phyloP scores from a whole-genome alignment of 2,329 filamentous ascomycete species.

The Alternaria solani region DNA sequence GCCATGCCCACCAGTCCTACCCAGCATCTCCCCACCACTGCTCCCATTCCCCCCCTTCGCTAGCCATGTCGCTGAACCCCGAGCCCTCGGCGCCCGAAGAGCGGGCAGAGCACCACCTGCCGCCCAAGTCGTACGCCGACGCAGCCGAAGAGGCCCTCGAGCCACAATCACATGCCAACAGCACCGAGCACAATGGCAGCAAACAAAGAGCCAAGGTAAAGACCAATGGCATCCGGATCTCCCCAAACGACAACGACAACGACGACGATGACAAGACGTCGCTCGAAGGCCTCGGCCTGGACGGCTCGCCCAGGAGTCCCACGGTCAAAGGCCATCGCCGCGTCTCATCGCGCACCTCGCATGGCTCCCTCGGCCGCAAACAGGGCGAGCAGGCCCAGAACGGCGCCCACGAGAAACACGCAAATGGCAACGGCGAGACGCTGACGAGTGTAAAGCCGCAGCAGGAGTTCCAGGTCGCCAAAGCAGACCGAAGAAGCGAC shows the following conservation, averaged over 20 bases:
- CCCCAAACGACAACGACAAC: background rate
- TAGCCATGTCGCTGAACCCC: conserved; percentile 52
- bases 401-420: conserved; percentile 53
- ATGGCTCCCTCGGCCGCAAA: conserved; percentile 41
- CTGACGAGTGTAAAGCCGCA: conserved; percentile 56
- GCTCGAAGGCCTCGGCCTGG: conserved; percentile 45
- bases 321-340: conserved; percentile 37
- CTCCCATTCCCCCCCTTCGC: conserved; percentile 9
- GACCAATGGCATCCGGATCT: conserved; percentile 24
- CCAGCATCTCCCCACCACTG: conserved; percentile 9
- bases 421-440: conserved; percentile 51
- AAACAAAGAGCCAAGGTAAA: conserved; percentile 18
- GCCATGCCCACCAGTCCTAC: conserved; percentile 2
- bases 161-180: conserved; percentile 34
- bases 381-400: conserved; percentile 34
- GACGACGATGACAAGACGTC: conserved; percentile 19
- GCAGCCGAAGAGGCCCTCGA: conserved; percentile 49
- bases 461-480: conserved; percentile 43
- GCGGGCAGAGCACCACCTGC: conserved; percentile 49
- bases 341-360: conserved; percentile 42
- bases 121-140: conserved; percentile 56
- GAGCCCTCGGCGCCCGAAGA: conserved; percentile 53
- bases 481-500: conserved; percentile 41
- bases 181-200: conserved; percentile 20
- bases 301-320: conserved; percentile 46